These are phyloP conservation scores for Theobroma grandiflorum DNA, from an alignment of 441 rosid genomes.

Conservation along the genomic window DNA sequence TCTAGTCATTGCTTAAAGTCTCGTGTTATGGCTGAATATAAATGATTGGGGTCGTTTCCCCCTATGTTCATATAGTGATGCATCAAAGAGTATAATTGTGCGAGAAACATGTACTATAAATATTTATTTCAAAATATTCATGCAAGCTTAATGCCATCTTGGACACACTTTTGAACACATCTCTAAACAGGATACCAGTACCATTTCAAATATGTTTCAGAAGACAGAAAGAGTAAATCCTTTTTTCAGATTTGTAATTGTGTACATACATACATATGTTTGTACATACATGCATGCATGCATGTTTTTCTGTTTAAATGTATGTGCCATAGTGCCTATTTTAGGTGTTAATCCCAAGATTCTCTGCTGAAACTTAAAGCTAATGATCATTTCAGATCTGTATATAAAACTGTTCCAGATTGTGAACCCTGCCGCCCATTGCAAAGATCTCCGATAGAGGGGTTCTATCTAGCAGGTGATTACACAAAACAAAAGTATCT, in stretches of 20 bases:
- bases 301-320: background rate
- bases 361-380: conserved; percentile 3
- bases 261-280: background rate
- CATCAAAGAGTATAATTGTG: conserved; percentile 5
- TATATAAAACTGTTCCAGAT: conserved; percentile 82
- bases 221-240: too few species aligned
- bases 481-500: conserved; percentile 95
- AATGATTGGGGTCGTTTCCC: background rate
- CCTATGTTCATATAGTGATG: background rate
- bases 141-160: background rate
- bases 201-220: background rate
- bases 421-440: conserved; percentile 95
- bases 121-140: background rate
- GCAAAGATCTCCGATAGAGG: conserved; percentile 87
- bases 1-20: background rate
- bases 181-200: conserved; percentile 15
- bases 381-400: conserved; percentile 67
- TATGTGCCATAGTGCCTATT: background rate
- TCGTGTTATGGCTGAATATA: background rate
- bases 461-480: conserved; percentile 92
- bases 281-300: background rate
- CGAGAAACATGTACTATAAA: background rate
- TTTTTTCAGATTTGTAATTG: too few species aligned
- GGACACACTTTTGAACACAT: background rate
- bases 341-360: background rate